phyloP scores from a whole-genome alignment of 1,284 basidiomycete species.

The Trichosporon sp. region DNA sequence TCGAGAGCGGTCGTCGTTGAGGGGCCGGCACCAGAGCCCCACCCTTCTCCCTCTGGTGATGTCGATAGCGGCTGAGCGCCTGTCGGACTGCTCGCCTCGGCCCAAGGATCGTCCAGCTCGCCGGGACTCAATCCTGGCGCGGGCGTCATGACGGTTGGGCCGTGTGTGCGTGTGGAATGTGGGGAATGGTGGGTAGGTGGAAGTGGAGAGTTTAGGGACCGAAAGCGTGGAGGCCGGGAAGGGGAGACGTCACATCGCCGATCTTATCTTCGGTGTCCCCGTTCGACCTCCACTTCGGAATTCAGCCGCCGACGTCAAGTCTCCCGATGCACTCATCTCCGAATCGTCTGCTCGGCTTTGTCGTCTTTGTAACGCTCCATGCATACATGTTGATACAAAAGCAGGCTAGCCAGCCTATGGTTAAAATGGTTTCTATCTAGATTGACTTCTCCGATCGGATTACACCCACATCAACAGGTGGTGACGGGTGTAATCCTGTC shows the following conservation, averaged over 20 bases:
- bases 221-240: background rate
- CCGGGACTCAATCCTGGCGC: background rate
- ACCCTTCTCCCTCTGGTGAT: background rate
- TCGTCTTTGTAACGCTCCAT: background rate
- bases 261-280: constrained; percentile 6
- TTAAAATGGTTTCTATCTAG: background rate
- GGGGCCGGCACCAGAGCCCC: background rate
- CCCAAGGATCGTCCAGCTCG: constrained; percentile 3
- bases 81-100: background rate
- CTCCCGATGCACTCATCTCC: background rate
- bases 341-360: background rate
- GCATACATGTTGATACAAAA: constrained; percentile 5
- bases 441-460: background rate
- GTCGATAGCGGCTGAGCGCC: background rate
- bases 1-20: background rate
- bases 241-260: constrained; percentile 5
- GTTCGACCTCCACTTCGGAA: background rate
- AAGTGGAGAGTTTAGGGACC: background rate
- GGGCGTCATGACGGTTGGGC: background rate
- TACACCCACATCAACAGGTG: constrained; percentile 60
- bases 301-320: background rate
- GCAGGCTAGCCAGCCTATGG: constrained; percentile 5
- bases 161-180: background rate
- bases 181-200: background rate
- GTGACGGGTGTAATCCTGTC: constrained; percentile 78